Percentiles rank a stretch among this genome's conserved stretches.
Conservation (phyloP, 2,329 filamentous ascomycete genomes). For the Macroventuria anomochaeta region DNA sequence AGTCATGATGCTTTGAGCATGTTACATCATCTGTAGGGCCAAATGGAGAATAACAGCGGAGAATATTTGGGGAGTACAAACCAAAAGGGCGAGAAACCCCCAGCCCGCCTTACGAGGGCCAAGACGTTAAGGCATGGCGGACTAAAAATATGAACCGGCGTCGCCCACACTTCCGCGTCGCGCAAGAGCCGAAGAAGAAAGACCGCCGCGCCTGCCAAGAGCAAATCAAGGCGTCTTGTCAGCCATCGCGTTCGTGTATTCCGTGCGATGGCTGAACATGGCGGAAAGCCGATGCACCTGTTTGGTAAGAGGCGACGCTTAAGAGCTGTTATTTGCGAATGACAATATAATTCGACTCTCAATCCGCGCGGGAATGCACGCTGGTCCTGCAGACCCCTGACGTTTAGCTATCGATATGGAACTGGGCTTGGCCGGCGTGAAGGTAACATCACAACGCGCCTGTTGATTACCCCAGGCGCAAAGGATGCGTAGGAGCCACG, state of each 20-base stretch:
- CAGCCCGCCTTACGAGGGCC: conserved; percentile 17
- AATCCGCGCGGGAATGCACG: conserved; percentile 12
- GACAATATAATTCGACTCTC: conserved; percentile 1
- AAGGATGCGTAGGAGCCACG: neutral
- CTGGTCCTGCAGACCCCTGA: conserved; percentile 8
- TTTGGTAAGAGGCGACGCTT: conserved; percentile 6
- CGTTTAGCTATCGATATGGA: conserved; percentile 7
- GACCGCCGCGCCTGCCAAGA: conserved; percentile 21
- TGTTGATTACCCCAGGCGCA: neutral
- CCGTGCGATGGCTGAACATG: conserved; percentile 4
- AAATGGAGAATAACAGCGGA: conserved; percentile 1
- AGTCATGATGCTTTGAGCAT: neutral
- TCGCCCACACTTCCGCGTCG: conserved; percentile 19
- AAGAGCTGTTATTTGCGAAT: neutral
- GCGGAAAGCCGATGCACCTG: conserved; percentile 6
- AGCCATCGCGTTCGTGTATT: conserved; percentile 5
- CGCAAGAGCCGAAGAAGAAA: conserved; percentile 17
- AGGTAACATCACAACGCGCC: conserved; percentile 2
- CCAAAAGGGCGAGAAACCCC: neutral
- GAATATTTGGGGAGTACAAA: neutral
- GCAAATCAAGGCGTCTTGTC: conserved; percentile 9
- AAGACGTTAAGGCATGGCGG: conserved; percentile 20
- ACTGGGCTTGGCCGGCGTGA: conserved; percentile 7
- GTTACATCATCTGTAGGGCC: neutral
- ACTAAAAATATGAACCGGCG: conserved; percentile 25